Evolutionary conservation across 2,329 filamentous ascomycete genomes (phyloP).

Genomic region (Diaporthe nobilis): DNA sequence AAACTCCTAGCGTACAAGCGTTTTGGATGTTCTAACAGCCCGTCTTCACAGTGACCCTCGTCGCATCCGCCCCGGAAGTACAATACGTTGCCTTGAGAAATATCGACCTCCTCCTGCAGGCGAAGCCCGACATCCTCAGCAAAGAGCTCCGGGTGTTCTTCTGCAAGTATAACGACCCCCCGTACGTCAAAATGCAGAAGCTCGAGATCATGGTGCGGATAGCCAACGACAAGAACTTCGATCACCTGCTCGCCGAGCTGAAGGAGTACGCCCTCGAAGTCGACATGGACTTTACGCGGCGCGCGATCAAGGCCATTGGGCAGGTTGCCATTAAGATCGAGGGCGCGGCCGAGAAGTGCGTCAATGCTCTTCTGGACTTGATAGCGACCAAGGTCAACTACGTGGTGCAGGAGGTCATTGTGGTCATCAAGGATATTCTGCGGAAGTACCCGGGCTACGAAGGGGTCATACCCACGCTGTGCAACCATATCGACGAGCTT

Average conservation of each 20-base stretch:
- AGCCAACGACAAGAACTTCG: constrained; percentile 96
- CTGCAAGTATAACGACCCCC: constrained; percentile 99
- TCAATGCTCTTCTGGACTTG: constrained; percentile 91
- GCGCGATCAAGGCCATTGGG: constrained; percentile 95
- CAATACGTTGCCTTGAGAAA: constrained; percentile 97
- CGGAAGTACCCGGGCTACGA: constrained; percentile 98
- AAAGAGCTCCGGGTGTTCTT: constrained; percentile 99
- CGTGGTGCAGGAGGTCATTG: constrained; percentile 96
- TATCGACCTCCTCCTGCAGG: constrained; percentile 95
- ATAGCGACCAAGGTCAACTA: constrained; percentile 99
- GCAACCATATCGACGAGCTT: constrained; percentile 95
- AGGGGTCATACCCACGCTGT: constrained; percentile 96
- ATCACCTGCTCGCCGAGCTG: constrained; percentile 92
- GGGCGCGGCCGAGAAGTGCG: constrained; percentile 92
- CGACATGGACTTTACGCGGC: constrained; percentile 98
- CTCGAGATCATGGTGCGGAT: constrained; percentile 99
- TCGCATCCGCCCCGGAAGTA: constrained; percentile 95
- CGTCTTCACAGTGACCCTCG: constrained; percentile 80
- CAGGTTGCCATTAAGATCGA: constrained; percentile 99
- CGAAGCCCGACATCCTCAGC: constrained; percentile 95
- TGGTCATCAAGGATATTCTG: constrained; percentile 99
- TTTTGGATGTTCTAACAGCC: constrained; percentile 32
- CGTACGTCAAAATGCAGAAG: constrained; percentile 97
- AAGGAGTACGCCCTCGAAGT: constrained; percentile 99
- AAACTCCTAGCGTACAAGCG: constrained; percentile 1